Evolutionary conservation across 306 rosid species (phyloP), one percentile per base, ranked within the genome.

Genomic region (Psophocarpus tetragonolobus): DNA sequence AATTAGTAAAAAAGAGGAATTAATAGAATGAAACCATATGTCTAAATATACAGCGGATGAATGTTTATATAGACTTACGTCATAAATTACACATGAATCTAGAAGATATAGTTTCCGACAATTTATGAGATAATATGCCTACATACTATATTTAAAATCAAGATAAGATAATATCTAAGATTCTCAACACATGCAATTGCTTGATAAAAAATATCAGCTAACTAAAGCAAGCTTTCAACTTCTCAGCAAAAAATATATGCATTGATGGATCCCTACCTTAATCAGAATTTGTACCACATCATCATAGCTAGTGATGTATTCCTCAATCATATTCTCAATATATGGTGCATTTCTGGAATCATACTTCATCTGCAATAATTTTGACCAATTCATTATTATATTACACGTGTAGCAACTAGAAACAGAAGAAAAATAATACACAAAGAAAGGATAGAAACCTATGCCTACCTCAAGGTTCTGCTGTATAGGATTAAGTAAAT

Each of bases 271-370:
- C 45, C 69, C 63, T 73, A 95, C 99, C 99, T 96, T 96, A 29
- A 96, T 90, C 81, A 96, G 85, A 82, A 92, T 87, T 80, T 87
- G 91, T 41, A 83, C 89, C 79, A 92, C 88, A 64, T 96, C 99
- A 74, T 92, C 96, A 54, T 91, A 90, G 87, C 89, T 73, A 36
- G 92, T 86, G 80, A 96, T 90, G n/a, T 88, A 91, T 82, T 96
- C 97, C 89, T 96, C 99, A 6, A 93, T 88, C 88, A 95, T 85
- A 68, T 91, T 95, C 82, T 92, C 99, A 71, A 95, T 83, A 79
- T 82, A 81, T 70, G 85, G 44, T 26, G 91, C 89, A 81, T 84
- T 92, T 74, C 86, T 83, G 3, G 89, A 74, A 63, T 90, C 99
- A 71, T 96, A 92, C 86, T 85, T 96, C 77, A 91, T 87, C 99